Percentiles rank a stretch among this genome's conserved stretches.
These are phyloP conservation scores for Scytalidium sp. DNA, from an alignment of 2,329 filamentous ascomycete genomes.

Conservation along the genomic window DNA sequence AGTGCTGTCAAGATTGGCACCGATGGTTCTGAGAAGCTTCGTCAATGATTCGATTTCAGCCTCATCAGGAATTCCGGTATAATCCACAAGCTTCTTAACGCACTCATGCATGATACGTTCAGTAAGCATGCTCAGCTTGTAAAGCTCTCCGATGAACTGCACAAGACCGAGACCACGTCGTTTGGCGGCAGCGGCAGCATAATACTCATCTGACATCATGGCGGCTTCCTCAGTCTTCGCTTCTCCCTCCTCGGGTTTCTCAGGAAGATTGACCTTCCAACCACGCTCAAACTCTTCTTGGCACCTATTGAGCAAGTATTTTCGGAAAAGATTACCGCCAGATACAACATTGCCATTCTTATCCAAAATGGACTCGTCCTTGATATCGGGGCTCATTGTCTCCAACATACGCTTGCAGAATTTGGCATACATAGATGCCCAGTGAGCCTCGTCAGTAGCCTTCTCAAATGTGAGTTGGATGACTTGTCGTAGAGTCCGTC, in stretches of 20 bases:
- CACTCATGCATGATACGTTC: constrained; percentile 99
- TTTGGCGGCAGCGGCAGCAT: constrained; percentile 89
- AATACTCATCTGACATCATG: constrained; percentile 96
- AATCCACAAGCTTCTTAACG: constrained; percentile 95
- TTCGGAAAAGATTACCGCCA: constrained; percentile 93
- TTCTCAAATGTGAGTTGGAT: constrained; percentile 99
- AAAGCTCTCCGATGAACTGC: constrained; percentile 98
- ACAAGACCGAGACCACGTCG: constrained; percentile 95
- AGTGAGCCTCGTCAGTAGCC: constrained; percentile 96
- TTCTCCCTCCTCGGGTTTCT: constrained; percentile 65
- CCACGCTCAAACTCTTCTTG: constrained; percentile 99
- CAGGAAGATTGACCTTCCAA: constrained; percentile 86
- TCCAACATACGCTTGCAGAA: constrained; percentile 98
- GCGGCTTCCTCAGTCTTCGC: constrained; percentile 66
- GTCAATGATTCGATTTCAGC: constrained; percentile 94
- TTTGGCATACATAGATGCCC: constrained; percentile 98
- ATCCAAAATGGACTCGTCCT: constrained; percentile 92
- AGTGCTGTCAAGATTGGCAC: constrained; percentile 76
- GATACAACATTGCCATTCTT: constrained; percentile 84
- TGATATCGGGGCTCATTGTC: constrained; percentile 91
- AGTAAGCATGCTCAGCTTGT: constrained; percentile 98
- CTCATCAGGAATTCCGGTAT: constrained; percentile 88
- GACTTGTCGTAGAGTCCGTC: constrained; percentile 91
- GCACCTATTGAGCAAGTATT: constrained; percentile 97
- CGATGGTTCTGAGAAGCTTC: constrained; percentile 89